These are phyloP conservation scores for Macrolepiota fuliginosa DNA, from an alignment of 768 basidiomycete species.

Conservation along the genomic window DNA sequence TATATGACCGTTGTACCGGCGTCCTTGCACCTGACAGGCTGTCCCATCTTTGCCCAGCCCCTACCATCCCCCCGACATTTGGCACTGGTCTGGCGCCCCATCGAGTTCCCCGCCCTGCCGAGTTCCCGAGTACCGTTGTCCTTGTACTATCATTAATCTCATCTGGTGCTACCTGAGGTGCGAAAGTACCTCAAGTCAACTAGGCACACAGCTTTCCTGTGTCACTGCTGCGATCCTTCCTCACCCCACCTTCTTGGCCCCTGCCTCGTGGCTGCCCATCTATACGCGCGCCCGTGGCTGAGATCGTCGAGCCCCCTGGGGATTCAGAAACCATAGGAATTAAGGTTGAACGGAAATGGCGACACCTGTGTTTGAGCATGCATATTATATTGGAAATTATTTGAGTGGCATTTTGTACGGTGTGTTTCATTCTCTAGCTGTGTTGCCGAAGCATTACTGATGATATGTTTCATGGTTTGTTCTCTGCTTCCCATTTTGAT, in stretches of 20 bases:
- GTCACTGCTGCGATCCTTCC: background rate
- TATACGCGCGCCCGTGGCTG: background rate
- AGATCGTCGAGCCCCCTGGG: background rate
- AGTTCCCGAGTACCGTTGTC: background rate
- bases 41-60: background rate
- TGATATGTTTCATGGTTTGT: background rate
- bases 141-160: background rate
- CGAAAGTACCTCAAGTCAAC: background rate
- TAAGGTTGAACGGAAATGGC: background rate
- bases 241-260: background rate
- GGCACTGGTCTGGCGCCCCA: background rate
- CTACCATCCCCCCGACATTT: background rate
- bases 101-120: background rate
- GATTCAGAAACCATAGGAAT: background rate
- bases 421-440: conserved; percentile 13
- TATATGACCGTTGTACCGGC: background rate
- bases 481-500: background rate
- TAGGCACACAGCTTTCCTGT: background rate
- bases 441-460: background rate
- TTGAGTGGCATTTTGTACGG: conserved; percentile 30
- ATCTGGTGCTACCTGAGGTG: background rate
- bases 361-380: conserved; percentile 24
- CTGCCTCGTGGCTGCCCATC: background rate
- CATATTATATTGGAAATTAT: conserved; percentile 29
- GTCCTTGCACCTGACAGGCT: background rate